Conservation (phyloP, 345 rosid species). For the Eucalyptus lansdowneana region DNA sequence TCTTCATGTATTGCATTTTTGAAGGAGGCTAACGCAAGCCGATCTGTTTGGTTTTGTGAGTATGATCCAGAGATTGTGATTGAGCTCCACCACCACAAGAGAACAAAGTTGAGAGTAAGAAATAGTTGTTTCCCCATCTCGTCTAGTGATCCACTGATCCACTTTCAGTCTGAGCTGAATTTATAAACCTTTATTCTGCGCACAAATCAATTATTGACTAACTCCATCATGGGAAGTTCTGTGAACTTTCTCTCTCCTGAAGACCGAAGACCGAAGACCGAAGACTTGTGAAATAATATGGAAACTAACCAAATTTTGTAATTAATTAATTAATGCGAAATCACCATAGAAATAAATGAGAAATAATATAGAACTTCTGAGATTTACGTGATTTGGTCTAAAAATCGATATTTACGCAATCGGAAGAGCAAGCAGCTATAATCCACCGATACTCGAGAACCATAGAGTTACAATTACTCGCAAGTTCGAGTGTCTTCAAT, state of each 20-base stretch:
- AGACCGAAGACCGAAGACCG: too few relatives aligned
- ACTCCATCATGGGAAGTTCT: neutral
- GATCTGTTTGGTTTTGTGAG: neutral
- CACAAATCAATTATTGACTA: neutral
- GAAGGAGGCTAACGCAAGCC: neutral
- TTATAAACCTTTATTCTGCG: fast-evolving
- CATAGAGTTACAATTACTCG: too few relatives aligned
- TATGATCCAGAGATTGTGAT: neutral
- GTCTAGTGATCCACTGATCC: neutral
- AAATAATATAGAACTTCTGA: too few relatives aligned
- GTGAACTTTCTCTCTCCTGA: neutral
- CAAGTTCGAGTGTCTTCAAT: too few relatives aligned
- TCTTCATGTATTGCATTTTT: neutral
- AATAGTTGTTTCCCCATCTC: neutral
- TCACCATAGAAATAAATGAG: too few relatives aligned
- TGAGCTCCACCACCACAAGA: neutral
- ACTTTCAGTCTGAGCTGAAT: too few relatives aligned
- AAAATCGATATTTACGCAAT: too few relatives aligned
- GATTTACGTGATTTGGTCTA: fast-evolving
- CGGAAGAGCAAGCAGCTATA: too few relatives aligned
- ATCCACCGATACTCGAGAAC: too few relatives aligned
- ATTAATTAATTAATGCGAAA: too few relatives aligned
- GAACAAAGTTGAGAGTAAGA: neutral
- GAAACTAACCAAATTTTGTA: too few relatives aligned
- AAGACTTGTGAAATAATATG: fast-evolving